Evolutionary conservation across 2,329 filamentous ascomycete species (phyloP), one percentile per base, ranked within the genome.

Genomic region (Aspergillus sergii): DNA sequence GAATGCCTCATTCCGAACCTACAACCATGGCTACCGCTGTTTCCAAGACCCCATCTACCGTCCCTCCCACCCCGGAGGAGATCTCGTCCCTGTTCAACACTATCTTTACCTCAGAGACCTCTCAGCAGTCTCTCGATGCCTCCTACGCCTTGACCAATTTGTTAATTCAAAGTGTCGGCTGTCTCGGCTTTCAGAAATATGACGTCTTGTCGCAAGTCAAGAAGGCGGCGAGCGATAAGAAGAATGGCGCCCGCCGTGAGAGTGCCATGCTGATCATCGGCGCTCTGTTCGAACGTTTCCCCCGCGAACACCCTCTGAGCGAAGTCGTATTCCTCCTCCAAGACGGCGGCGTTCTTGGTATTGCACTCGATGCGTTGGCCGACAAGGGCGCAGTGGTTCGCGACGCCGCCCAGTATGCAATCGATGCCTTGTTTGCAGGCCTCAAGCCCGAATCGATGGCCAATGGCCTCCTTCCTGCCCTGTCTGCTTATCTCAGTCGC

Each of bases 211-310:
- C 85, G 26, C 85, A 87, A 66, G 84, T 90, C 72, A 87, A 87
- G 74, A 91, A 96, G 84, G 92, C 92, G 43, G 93, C 94, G 4
- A 82, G 85, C 71, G 93, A 98, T 82, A 99, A 98, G 88, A 99
- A 99, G 85, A 94, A 89, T 79, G 91, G 90, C 19, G 85, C 90
- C 45, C 88, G 87, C 71, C 87, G 94, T 72, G 95, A 99, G 82
- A 93, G 93, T 74, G 91, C 94, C 68, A 96, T 98, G 88, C 96
- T 97, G 78, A 90, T 96, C 48, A 86, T 98, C 28, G 95, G 96
- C 62, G 94, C 96, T 60, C 84, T 99, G 54, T 94, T 98, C 73
- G 95, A 99, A 83, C 89, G 91, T 46, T 91, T 98, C 74, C 92
- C 93, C 53, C 83, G 88, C 54, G 86, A 89, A 69, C 90, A 95